These are phyloP conservation scores for Plantago elongata DNA, from an alignment of 257 asterid species.

Conservation along the genomic window DNA sequence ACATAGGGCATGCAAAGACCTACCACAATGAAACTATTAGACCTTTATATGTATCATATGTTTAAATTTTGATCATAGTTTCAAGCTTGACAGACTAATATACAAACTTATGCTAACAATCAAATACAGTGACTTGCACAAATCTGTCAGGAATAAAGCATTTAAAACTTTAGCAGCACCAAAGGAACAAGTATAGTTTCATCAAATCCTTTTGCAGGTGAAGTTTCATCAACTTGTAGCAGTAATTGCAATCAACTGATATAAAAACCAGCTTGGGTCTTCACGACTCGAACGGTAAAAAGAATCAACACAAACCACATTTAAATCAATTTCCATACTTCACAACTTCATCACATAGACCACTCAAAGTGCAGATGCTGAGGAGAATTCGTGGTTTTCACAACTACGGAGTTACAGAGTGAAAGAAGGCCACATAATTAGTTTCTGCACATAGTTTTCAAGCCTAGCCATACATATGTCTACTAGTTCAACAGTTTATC, in stretches of 20 bases:
- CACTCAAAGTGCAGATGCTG: background rate
- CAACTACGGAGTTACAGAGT: background rate
- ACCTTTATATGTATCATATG: background rate
- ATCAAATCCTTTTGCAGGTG: slow-evolving; percentile 5
- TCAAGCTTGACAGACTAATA: background rate
- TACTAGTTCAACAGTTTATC: slow-evolving; percentile 1
- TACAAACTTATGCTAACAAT: background rate
- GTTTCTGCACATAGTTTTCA: background rate
- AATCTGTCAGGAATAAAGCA: background rate
- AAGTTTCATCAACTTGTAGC: slow-evolving; percentile 2
- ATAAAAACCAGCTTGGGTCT: too few relatives aligned
- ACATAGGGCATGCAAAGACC: background rate
- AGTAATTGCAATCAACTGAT: background rate
- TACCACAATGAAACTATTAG: background rate
- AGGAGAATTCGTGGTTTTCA: background rate
- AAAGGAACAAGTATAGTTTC: background rate
- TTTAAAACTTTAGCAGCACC: background rate
- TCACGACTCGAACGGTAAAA: background rate
- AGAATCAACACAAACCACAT: slow-evolving; percentile 5
- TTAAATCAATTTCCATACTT: background rate
- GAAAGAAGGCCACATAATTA: background rate
- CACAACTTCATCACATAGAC: background rate
- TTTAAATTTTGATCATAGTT: background rate
- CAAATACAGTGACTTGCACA: slow-evolving; percentile 1
- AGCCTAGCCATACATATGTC: slow-evolving; percentile 1